Base-by-base conservation (phyloP, 805 yeast species). In the Starmerella kuoi region DNA sequence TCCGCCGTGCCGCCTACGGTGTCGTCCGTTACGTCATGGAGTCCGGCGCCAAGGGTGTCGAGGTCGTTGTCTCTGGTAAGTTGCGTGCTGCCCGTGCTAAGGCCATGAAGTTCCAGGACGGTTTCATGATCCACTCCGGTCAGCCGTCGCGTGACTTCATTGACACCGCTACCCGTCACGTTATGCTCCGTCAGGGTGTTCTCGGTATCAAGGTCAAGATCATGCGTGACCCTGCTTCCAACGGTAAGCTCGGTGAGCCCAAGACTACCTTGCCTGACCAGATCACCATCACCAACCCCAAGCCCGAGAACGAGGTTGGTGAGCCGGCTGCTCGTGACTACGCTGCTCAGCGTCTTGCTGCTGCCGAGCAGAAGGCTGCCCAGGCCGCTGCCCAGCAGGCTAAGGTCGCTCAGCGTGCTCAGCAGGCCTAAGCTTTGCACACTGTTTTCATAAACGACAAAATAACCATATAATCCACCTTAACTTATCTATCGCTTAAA, bases 111-210 rank as follows among this genome's bases (percentile, higher is more conserved):
- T 91, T 88, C 80, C 81, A 91, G 68, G 97, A 88, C 69, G 98
- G 98, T 78, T 91, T 91, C 95, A 84, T 91, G 91, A 91, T 91
- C 79, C 98, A 91, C 91, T 86, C 96, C 65, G 98, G 98, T 84
- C 98, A 91, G 77, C 98, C 98, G 74, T 91, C 88, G 70, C 79
- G 75, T 61, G 98, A 91, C 68, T 91, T 91, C 81, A 91, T 91
- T 67, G 98, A 91, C 73, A 73, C 78, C 67, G 98, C 98, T 62
- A 87, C 94, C 69, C 87, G 98, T 75, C 97, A 91, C 88, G 97
- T 88, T 63, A 77, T 91, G 69, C 81, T 91, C 77, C 87, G 97
- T 79, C 97, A 91, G 76, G 98, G 98, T 85, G 97, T 91, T 57
- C 79, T 91, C 67, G 98, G 98, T 80, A 80, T 91, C 69, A 88